Evolutionary conservation across 2,329 filamentous ascomycete genomes (phyloP).

Genomic region (Fusarium sp.): DNA sequence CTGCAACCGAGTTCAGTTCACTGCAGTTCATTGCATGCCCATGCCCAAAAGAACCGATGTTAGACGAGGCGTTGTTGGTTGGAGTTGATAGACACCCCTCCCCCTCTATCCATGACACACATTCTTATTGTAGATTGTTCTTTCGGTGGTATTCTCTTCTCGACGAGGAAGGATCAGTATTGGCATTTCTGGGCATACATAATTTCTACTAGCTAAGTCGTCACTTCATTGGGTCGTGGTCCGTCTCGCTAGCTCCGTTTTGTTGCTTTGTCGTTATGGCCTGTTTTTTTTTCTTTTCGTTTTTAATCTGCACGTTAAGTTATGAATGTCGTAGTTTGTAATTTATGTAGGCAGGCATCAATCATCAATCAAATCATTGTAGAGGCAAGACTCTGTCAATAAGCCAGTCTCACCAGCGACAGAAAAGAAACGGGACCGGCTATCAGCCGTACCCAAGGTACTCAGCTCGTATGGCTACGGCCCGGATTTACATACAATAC

Average conservation of each 20-base stretch:
- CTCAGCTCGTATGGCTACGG: not conserved
- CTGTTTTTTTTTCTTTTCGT: conserved; percentile 5
- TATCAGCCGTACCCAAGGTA: conserved; percentile 11
- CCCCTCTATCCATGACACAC: conserved; percentile 10
- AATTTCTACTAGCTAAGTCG: conserved; percentile 4
- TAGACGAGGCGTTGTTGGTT: conserved; percentile 31
- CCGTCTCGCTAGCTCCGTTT: conserved; percentile 16
- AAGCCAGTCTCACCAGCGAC: conserved; percentile 4
- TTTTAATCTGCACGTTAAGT: conserved; percentile 17
- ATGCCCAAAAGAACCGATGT: conserved; percentile 34
- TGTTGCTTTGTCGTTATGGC: conserved; percentile 23
- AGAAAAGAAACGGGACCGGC: conserved; percentile 11
- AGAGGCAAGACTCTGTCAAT: not conserved
- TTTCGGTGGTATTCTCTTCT: conserved; percentile 25
- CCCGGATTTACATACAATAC: not conserved
- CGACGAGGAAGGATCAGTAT: conserved; percentile 28
- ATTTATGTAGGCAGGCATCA: not conserved
- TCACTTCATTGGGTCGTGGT: conserved; percentile 32
- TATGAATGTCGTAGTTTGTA: conserved; percentile 8
- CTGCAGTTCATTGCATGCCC: conserved; percentile 10
- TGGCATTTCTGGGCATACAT: conserved; percentile 40
- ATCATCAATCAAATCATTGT: conserved; percentile 7
- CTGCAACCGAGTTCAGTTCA: conserved; percentile 19
- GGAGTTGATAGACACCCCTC: conserved; percentile 11
- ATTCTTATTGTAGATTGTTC: conserved; percentile 4